phyloP scores from a whole-genome alignment of 2,329 filamentous ascomycete species.

The Didymella pinodella region DNA sequence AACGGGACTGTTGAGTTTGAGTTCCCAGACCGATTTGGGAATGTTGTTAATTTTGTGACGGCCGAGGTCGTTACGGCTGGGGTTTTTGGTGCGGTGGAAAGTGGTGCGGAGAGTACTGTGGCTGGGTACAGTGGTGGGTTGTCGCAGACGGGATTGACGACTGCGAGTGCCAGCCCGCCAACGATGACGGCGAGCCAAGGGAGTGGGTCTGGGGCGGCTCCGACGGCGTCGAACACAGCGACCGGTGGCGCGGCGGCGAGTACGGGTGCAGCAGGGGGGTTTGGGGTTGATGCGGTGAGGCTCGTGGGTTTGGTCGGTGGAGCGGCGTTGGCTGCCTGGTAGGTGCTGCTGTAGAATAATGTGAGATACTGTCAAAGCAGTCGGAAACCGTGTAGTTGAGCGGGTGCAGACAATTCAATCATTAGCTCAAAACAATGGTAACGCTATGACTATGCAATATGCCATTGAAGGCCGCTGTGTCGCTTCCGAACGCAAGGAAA shows the following conservation, averaged over 20 bases:
- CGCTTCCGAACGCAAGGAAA: conserved; percentile 1
- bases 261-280: conserved; percentile 3
- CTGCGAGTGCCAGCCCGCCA: conserved; percentile 1
- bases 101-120: neutral
- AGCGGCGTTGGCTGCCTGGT: conserved; percentile 11
- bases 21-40: conserved; percentile 1
- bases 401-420: neutral
- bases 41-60: conserved; percentile 13
- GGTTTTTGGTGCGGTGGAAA: neutral
- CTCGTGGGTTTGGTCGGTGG: conserved; percentile 12
- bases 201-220: conserved; percentile 4
- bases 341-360: neutral
- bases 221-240: conserved; percentile 5
- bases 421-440: neutral
- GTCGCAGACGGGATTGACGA: neutral
- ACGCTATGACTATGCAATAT: neutral
- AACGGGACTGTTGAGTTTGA: neutral
- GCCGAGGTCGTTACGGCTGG: conserved; percentile 5
- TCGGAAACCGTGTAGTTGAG: too few relatives aligned
- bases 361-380: neutral
- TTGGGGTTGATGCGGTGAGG: conserved; percentile 5
- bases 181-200: neutral
- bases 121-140: neutral
- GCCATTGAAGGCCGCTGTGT: conserved; percentile 1
- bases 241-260: conserved; percentile 6